Evolutionary conservation across 306 rosid genomes (phyloP), one percentile per base, ranked within the genome.

Genomic region (Lablab purpureus): DNA sequence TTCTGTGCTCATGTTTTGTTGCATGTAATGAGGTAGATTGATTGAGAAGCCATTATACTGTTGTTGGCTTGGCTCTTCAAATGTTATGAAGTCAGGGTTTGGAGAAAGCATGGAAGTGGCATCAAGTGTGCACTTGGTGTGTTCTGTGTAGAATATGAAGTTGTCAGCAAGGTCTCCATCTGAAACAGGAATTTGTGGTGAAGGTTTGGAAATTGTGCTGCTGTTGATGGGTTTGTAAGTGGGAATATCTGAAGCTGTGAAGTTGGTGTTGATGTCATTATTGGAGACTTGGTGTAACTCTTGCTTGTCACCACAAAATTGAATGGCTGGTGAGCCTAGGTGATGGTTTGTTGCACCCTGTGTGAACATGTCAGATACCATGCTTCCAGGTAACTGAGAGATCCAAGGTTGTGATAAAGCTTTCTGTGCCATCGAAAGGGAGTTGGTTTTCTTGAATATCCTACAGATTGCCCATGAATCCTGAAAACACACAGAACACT

Each of bases 401-500:
- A 85, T 55, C 94, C 93, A 89, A 51, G 92, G 79, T 19, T 86
- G 89, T 64, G 92, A 83, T 36, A 90, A 80, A 17, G 93, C 90
- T 79, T 90, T 88, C 23, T 91, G 97, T 27, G 91, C 90, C 89
- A 85, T 86, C 11, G 98, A 90, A 77, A 86, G 79, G 2, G 97
- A 87, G 79, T 71, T 88, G 41, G 91, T 72, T 82, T 93, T 93
- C 91, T 88, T 87, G 82, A 91, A 93, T 81, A 93, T 90, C 87
- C 93, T 93, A 50, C 98, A 93, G 9, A 93, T 90, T 58, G 98
- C 93, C 98, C 95, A 93, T 55, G 97, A 81, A 67, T 91, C 97
- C 98, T 93, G 89, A n/a, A 37, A 41, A 25, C 7, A n/a, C 72
- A 81, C 66, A 83, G 7, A 76, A 19, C 15, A 67, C 63, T 17